Conservation (phyloP, 306 rosid genomes). For the Castanospermum australe region DNA sequence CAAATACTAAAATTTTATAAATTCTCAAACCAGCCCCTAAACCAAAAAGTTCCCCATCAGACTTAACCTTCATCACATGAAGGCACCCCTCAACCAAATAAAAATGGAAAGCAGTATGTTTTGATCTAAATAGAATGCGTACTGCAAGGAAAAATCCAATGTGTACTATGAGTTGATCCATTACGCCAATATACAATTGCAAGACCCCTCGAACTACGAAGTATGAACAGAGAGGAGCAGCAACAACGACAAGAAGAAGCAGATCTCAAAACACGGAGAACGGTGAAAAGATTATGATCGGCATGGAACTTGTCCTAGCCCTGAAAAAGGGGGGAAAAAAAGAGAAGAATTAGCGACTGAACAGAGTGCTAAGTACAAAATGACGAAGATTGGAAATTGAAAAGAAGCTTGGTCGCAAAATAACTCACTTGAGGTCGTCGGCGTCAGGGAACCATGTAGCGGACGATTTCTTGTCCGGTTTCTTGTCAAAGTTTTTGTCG, state of each 20-base stretch:
- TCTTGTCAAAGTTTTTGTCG: neutral
- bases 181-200: too few relatives aligned
- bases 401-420: neutral
- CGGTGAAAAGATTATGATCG: neutral
- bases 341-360: neutral
- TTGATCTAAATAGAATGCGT: too few relatives aligned
- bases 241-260: neutral
- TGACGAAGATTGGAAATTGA: neutral
- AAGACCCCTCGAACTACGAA: neutral
- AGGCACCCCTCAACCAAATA: too few relatives aligned
- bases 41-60: too few relatives aligned
- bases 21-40: too few relatives aligned
- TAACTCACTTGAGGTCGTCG: neutral
- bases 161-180: neutral
- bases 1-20: too few relatives aligned
- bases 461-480: neutral
- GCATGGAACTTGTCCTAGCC: neutral
- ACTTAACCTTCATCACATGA: too few relatives aligned
- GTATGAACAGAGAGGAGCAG: neutral
- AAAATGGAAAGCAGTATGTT: too few relatives aligned
- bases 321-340: neutral
- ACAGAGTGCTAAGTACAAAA: neutral
- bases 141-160: neutral
- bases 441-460: neutral
- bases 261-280: slow-evolving; percentile 20